phyloP scores from a whole-genome alignment of 2,329 filamentous ascomycete species.

The Neurospora sp. region DNA sequence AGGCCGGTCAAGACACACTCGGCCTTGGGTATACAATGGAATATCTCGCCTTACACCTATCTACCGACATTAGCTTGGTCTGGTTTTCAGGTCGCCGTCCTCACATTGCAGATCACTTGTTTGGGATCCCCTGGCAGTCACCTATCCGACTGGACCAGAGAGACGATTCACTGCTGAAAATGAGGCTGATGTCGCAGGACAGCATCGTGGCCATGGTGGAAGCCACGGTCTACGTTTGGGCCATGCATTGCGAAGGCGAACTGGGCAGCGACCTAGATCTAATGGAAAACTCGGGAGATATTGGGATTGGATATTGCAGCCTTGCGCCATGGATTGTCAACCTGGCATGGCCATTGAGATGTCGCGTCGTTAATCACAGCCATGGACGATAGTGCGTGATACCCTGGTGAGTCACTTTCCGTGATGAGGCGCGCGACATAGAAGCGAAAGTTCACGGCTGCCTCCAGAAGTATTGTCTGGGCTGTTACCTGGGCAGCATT shows the following conservation, averaged over 20 bases:
- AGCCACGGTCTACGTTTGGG: not conserved
- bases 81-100: not conserved
- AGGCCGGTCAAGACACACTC: not conserved
- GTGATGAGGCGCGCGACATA: not conserved
- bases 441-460: not conserved
- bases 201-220: not conserved
- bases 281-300: not conserved
- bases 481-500: not conserved
- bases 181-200: not conserved
- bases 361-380: not conserved
- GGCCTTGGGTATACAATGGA: not conserved
- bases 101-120: not conserved
- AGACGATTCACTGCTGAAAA: not conserved
- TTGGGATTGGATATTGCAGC: not conserved
- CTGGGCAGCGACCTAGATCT: not conserved
- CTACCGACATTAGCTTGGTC: not conserved
- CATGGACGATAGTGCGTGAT: not conserved
- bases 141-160: not conserved
- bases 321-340: not conserved
- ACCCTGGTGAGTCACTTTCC: not conserved
- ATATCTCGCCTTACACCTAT: not conserved
- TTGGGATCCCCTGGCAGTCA: not conserved
- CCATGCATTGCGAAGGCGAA: not conserved
- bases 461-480: not conserved
- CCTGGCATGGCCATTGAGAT: not conserved